These are phyloP conservation scores for Neurospora sp. DNA, from an alignment of 495 filamentous ascomycete species.

Conservation along the genomic window DNA sequence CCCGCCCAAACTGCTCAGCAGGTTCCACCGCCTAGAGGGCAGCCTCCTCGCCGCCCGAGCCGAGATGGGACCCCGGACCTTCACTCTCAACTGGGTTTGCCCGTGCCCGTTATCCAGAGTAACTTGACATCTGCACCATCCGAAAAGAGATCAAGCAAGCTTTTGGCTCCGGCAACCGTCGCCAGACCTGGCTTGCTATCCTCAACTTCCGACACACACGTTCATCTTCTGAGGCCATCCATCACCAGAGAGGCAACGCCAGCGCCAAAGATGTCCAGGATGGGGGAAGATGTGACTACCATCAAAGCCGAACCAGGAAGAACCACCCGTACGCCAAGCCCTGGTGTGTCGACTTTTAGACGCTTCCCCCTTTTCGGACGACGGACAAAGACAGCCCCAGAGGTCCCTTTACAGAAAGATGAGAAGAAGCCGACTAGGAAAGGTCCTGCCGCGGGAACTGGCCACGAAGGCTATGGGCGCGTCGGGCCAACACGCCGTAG, in stretches of 20 bases:
- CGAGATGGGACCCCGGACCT: conserved; percentile 70
- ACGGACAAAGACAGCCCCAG: conserved; percentile 56
- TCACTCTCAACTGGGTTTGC: conserved; percentile 41
- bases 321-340: conserved; percentile 36
- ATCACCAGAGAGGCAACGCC: conserved; percentile 29
- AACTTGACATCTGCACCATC: conserved; percentile 50
- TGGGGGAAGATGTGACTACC: conserved; percentile 7
- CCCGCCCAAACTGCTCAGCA: conserved; percentile 13
- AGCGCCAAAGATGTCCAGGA: conserved; percentile 22
- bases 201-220: conserved; percentile 14
- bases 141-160: conserved; percentile 33
- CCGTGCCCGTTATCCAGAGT: conserved; percentile 66
- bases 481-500: conserved; percentile 50
- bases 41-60: conserved; percentile 58
- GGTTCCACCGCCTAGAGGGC: conserved; percentile 22
- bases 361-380: conserved; percentile 72
- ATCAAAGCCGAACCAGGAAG: conserved; percentile 25
- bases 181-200: conserved; percentile 22
- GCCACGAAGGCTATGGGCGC: conserved; percentile 89
- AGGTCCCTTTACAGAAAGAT: conserved; percentile 37
- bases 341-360: conserved; percentile 30
- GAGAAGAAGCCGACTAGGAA: conserved; percentile 53
- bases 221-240: conserved; percentile 19
- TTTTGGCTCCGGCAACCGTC: conserved; percentile 22
- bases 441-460: conserved; percentile 85